Percentiles rank a stretch among this genome's conserved stretches.
These are phyloP conservation scores for Metschnikowia peoriensis DNA, from an alignment of 805 yeast species.

Conservation along the genomic window DNA sequence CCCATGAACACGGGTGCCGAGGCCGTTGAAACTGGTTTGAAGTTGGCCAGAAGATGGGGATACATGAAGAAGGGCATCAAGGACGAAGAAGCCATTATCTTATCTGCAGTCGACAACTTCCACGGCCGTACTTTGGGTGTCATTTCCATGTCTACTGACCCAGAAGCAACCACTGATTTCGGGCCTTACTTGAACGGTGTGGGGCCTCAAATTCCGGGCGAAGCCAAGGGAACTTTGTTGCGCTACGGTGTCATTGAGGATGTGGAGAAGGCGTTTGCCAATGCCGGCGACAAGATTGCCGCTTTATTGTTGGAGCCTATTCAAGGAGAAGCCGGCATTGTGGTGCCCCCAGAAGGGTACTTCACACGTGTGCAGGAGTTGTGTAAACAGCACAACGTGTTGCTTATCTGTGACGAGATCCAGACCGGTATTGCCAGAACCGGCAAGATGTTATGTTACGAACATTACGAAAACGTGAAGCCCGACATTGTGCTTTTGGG, in stretches of 20 bases:
- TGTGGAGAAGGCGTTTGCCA: slow-evolving; percentile 73
- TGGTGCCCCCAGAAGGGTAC: slow-evolving; percentile 86
- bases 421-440: slow-evolving; percentile 98
- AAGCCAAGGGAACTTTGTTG: slow-evolving; percentile 53
- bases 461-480: slow-evolving; percentile 73
- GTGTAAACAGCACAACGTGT: slow-evolving; percentile 79
- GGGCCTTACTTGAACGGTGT: slow-evolving; percentile 87
- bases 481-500: slow-evolving; percentile 91
- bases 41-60: slow-evolving; percentile 97
- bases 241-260: slow-evolving; percentile 88
- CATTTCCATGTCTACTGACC: slow-evolving; percentile 94
- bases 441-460: slow-evolving; percentile 88
- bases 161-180: slow-evolving; percentile 82
- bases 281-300: slow-evolving; percentile 85
- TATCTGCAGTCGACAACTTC: slow-evolving; percentile 87
- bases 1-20: slow-evolving; percentile 99
- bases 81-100: slow-evolving; percentile 77
- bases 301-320: slow-evolving; percentile 93
- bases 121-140: slow-evolving; percentile 96
- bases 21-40: slow-evolving; percentile 94
- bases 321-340: slow-evolving; percentile 98
- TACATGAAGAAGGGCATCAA: slow-evolving; percentile 83
- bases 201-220: slow-evolving; percentile 82
- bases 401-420: slow-evolving; percentile 93
- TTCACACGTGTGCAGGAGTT: slow-evolving; percentile 67